These are phyloP conservation scores for Jatropha podagrica DNA, from an alignment of 441 rosid species.

Conservation along the genomic window DNA sequence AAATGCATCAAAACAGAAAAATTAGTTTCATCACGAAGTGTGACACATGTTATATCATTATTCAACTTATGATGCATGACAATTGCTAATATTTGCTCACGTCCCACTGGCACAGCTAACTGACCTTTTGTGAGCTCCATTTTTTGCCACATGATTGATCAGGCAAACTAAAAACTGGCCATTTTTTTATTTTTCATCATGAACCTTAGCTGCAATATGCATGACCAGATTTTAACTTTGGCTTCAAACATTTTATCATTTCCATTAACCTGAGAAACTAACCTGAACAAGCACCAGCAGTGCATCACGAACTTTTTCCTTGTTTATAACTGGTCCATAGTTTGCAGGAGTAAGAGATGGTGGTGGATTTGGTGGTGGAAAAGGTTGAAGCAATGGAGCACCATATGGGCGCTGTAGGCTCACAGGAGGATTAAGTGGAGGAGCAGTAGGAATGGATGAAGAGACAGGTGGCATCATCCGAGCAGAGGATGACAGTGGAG, in stretches of 20 bases:
- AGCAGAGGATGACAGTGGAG: slow-evolving; percentile 45
- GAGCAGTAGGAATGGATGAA: slow-evolving; percentile 51
- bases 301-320: slow-evolving; percentile 76
- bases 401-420: slow-evolving; percentile 65
- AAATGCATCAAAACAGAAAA: neutral
- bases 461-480: slow-evolving; percentile 42
- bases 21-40: no score
- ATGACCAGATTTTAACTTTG: neutral
- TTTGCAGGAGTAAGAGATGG: slow-evolving; percentile 70
- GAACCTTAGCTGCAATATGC: slow-evolving; percentile 1
- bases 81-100: neutral
- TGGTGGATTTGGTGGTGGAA: slow-evolving; percentile 92
- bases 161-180: neutral
- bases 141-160: neutral
- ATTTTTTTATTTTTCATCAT: neutral
- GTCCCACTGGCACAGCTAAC: neutral
- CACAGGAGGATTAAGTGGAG: slow-evolving; percentile 53
- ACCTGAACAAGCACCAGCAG: slow-evolving; percentile 79
- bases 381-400: slow-evolving; percentile 88
- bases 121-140: neutral
- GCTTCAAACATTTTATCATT: slow-evolving; percentile 4
- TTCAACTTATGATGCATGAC: no score
- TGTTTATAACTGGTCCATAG: slow-evolving; percentile 50
- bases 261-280: slow-evolving; percentile 31
- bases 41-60: no score